Evolutionary conservation across 768 basidiomycete genomes (phyloP), one percentile per base, ranked within the genome.

Genomic region (Agrocybe pediades): DNA sequence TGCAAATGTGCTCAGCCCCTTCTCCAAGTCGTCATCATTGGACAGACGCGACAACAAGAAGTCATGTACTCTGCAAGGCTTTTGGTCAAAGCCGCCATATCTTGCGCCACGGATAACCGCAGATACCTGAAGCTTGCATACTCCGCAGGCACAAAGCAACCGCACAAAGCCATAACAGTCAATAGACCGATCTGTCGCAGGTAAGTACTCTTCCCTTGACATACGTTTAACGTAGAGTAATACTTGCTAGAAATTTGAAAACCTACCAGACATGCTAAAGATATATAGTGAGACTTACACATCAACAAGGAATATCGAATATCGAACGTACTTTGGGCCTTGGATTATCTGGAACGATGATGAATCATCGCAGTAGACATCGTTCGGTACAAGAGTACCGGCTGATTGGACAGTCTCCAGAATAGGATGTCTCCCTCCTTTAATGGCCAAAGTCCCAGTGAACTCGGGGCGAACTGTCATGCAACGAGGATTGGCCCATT

Each of bases 11-110:
- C 95, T 97, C 21, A 98, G 68, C 41, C 81, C 90, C 64, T 85
- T 88, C 68, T 96, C 93, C 65, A 95, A 80, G 60, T 93, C 88
- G 63, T 98, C 95, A 58, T 98, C 95, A 61, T 98, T 98, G 0
- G 93, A 96, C 16, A 99, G 74, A 2, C 96, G 84, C 0, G 87
- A 89, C 21, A 98, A 78, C 4, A 98, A 77, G 0, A 87, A 80
- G 56, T 96, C 92, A 55, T 95, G 89, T 2, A 94, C 77, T 39
- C 16, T 9, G 19, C 21, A 41, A 16, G 30, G 19, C 15, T 16
- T 8, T n/a, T n/a, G n/a, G n/a, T n/a, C n/a, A n/a, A n/a, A n/a
- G n/a, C n/a, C n/a, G n/a, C n/a, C n/a, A n/a, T n/a, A n/a, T n/a
- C n/a, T n/a, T n/a, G n/a, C n/a, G n/a, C n/a, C n/a, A n/a, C n/a